Evolutionary conservation across 441 rosid species (phyloP), one percentile per base, ranked within the genome.

Genomic region (Pelargonium myrrhifolium): DNA sequence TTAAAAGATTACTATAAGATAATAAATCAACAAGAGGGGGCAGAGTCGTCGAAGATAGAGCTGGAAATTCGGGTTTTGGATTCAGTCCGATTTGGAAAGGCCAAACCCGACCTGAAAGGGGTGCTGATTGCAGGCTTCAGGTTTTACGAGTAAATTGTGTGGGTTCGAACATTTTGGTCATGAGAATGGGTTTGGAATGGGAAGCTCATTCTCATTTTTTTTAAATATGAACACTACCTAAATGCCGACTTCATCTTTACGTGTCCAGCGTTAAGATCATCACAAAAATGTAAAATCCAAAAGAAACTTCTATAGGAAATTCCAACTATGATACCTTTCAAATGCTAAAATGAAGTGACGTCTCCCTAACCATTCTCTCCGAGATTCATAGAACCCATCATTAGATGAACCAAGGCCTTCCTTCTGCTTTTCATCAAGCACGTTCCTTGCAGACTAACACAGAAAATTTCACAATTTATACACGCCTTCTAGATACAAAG

Each of bases 381-480:
- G 92, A 70, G 99, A 94, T 82, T 94, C 98, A 81, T 83, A 94
- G 73, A 94, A 94, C 61, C 99, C 98, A 75, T 92, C 99, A 81
- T 45, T 78, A 14, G 87, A 78, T 37, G 97, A 91, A 75, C 88
- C 87, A 74, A 86, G 84, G 47, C 96, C 92, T 71, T 89, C 97
- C 78, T 82, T 85, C 78, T 82, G 88, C 86, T 89, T 89, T 74
- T 81, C 97, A 45, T 85, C 86, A 22, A 89, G 92, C 83, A 88
- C 80, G 26, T 81, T 74, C 78, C 86, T 92, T 51, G 99, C 97
- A 66, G 87, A 81, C 99, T 93, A 81, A 28, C 71, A 79, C 55
- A 68, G 17, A 69, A 51, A 70, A 79, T 12, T 64, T 69, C 60
- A 76, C 17, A 74, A 66, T 6, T 40, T 63, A 40, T 67, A 55